Evolutionary conservation across 1,284 basidiomycete species (phyloP).

Genomic region (Ceraceosorus guamensis): DNA sequence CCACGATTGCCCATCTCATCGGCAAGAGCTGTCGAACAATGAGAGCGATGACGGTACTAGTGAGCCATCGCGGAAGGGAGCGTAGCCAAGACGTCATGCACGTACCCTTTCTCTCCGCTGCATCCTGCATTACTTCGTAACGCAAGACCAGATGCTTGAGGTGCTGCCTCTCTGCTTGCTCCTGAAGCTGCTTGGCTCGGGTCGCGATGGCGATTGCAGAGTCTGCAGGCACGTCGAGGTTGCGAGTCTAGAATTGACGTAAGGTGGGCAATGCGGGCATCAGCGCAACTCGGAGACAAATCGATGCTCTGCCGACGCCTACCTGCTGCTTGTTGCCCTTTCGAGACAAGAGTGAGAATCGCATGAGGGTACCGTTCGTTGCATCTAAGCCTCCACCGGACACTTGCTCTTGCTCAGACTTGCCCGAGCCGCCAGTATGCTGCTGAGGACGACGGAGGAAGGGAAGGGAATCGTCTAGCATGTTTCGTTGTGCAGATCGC

Average conservation of each 20-base stretch:
- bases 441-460: slow-evolving; percentile 7
- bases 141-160: slow-evolving; percentile 42
- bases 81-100: not conserved
- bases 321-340: slow-evolving; percentile 88
- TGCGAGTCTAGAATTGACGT: slow-evolving; percentile 19
- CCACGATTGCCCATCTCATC: not conserved
- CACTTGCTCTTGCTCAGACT: not conserved
- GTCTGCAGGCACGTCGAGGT: slow-evolving; percentile 31
- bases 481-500: slow-evolving; percentile 3
- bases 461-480: slow-evolving; percentile 17
- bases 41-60: not conserved
- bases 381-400: slow-evolving; percentile 51
- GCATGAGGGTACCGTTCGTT: slow-evolving; percentile 63
- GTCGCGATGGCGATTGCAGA: slow-evolving; percentile 40
- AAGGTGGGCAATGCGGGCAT: too few species aligned
- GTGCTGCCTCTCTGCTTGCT: slow-evolving; percentile 37
- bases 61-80: not conserved
- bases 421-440: not conserved
- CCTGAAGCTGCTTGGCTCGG: slow-evolving; percentile 33
- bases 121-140: slow-evolving; percentile 19
- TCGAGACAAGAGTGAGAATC: slow-evolving; percentile 87
- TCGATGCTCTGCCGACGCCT: slow-evolving; percentile 21
- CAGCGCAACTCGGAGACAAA: not conserved
- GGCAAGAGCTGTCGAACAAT: not conserved
- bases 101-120: slow-evolving; percentile 7